Percentiles rank a stretch among this genome's conserved stretches.
These are phyloP conservation scores for Trichophyton rubrum DNA, from an alignment of 2,329 filamentous ascomycete species.

Conservation along the genomic window DNA sequence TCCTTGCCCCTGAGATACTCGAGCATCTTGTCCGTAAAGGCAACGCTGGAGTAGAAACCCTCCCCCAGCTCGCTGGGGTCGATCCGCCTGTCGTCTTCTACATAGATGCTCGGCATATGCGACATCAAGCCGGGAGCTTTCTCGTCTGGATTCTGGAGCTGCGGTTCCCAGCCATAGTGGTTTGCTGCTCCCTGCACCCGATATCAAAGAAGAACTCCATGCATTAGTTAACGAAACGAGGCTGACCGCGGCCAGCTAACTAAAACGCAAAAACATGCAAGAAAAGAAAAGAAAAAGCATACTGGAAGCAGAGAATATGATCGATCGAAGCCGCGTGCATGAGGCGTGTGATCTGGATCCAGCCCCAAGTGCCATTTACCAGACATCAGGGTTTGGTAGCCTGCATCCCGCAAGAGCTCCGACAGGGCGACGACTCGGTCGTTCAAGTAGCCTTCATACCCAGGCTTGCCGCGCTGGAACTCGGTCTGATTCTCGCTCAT, in stretches of 20 bases:
- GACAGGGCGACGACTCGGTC: slow-evolving; percentile 46
- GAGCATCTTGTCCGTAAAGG: slow-evolving; percentile 42
- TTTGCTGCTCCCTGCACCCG: slow-evolving; percentile 24
- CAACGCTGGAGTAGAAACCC: slow-evolving; percentile 43
- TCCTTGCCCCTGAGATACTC: slow-evolving; percentile 40
- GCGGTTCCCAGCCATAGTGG: slow-evolving; percentile 44
- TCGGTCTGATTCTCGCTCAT: slow-evolving; percentile 44
- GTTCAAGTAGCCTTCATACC: slow-evolving; percentile 53
- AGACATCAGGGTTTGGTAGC: slow-evolving; percentile 49
- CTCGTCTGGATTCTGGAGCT: slow-evolving; percentile 29
- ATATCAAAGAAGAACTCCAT: background rate
- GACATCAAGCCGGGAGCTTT: slow-evolving; percentile 30
- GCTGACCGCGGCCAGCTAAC: too few relatives aligned
- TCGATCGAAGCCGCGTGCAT: slow-evolving; percentile 46
- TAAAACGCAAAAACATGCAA: background rate
- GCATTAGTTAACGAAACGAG: too few relatives aligned
- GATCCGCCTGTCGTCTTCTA: slow-evolving; percentile 35
- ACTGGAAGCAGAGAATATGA: slow-evolving; percentile 50
- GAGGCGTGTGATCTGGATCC: slow-evolving; percentile 44
- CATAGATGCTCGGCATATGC: slow-evolving; percentile 33
- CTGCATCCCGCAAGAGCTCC: slow-evolving; percentile 46
- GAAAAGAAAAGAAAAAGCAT: slow-evolving; percentile 26
- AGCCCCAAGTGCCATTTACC: slow-evolving; percentile 54
- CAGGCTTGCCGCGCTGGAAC: slow-evolving; percentile 46
- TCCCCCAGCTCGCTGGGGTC: slow-evolving; percentile 33